Evolutionary conservation across 257 asterid genomes (phyloP), one percentile per base, ranked within the genome.

Genomic region (Nicotiana sylvestris): DNA sequence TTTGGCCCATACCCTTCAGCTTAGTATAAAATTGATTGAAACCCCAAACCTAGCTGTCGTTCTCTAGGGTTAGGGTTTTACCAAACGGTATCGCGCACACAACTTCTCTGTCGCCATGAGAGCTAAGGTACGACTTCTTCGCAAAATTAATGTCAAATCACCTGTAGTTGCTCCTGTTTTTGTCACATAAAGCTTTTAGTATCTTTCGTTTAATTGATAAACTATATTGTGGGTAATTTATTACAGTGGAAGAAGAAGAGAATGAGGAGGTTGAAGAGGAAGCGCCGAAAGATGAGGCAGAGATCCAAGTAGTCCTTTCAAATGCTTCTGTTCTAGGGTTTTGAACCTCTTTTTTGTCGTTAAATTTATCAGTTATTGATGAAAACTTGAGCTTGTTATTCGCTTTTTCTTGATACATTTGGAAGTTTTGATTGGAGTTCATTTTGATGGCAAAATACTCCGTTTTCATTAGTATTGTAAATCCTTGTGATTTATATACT

Each of bases 191-290:
- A 43, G 51, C 51, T 43, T 43, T 30, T 30, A 30, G 32, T 30
- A 2, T 30, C 32, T 30, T 30, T 30, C 32, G 32, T 30, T 30
- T 30, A 30, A 30, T 30, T 65, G 10, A 65, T 5, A 12, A 16
- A 67, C 17, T 15, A 16, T 6, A 32, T 32, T 66, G 74, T 66
- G 74, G 39, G 49, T 67, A 1, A 17, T 17, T 15, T 56, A 13
- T 33, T 33, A 67, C 27, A 67, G 76, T 67, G 76, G 76, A 67
- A 67, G 76, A 67, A 33, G 76, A 67, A 67, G 76, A 33, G 53
- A 17, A 67, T 67, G 76, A 67, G 76, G 53, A 67, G 76, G 76
- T 67, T 67, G 53, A 67, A 67, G 29, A 67, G 76, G 76, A 67
- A 67, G 53, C 29, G 76, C 76, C 2, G 53, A 67, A 67, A 67